Evolutionary conservation across 2,329 filamentous ascomycete species (phyloP), one percentile per base, ranked within the genome.

Genomic region (Cladosporium sp.): DNA sequence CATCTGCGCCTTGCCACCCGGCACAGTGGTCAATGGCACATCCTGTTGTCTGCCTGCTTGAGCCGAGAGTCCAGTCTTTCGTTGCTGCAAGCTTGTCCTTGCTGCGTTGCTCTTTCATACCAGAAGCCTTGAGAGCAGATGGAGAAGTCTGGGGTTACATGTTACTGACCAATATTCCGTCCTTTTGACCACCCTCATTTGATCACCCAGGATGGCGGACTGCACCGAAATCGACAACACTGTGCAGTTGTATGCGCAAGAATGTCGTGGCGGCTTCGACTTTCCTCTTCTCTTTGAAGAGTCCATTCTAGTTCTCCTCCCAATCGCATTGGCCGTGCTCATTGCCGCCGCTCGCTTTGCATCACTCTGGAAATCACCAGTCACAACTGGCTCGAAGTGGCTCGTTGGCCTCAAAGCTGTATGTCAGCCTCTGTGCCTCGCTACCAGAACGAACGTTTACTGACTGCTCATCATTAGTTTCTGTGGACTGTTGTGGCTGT

Each of bases 201-300:
- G 35, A 40, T 48, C 22, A 25, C 27, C 16, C 18, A 30, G 13
- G 15, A 48, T 48, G 45, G 45, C 45, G 4, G 45, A 48, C 45
- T 48, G 45, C 29, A 22, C 19, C 16, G 18, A 11, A 15, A 40
- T 40, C 36, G 45, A 48, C 36, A 35, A 48, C 16, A 48, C 27
- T 2, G 45, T 48, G 13, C 45, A 33, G 45, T 18, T 48, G 36
- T 40, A 50, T 13, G 48, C 41, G 18, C 38, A 40, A 15, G 50
- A 47, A 4, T 55, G 52, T 29, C 54, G 67, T 46, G 65, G 64
- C 42, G 62, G 61, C 4, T 70, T 70, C 42, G 67, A 69, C 38
- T 69, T 70, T 38, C 68, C 67, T 13, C 53, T 69, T 22, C 57
- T 66, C 11, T 70, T 70, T 49, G 64, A 68, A 38, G 61, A 68